A percentile compares a stretch with the other conserved stretches of the same genome.
Evolutionary conservation across 2,329 filamentous ascomycete species (phyloP).

Genomic region (Venturia asperata): DNA sequence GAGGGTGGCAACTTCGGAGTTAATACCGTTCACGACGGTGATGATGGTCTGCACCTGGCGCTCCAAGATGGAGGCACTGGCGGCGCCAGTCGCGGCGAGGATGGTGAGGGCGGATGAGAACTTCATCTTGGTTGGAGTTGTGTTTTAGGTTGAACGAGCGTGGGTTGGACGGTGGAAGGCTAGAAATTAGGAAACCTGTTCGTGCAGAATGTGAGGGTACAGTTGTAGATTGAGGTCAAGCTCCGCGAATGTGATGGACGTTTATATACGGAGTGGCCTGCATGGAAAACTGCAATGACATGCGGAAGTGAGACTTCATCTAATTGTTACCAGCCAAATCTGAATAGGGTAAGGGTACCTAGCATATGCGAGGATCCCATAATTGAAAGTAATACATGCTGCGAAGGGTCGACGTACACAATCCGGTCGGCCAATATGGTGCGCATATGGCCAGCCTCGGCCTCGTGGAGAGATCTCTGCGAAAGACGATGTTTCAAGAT

Average conservation of each 20-base stretch:
- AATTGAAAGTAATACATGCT: conserved; percentile 1
- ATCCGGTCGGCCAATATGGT: not conserved
- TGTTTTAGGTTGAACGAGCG: not conserved
- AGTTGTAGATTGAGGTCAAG: not conserved
- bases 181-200: not conserved
- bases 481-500: conserved; percentile 15
- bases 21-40: conserved; percentile 19
- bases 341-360: conserved; percentile 4
- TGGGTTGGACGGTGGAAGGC: not conserved
- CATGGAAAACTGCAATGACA: conserved; percentile 6
- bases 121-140: conserved; percentile 14
- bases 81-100: conserved; percentile 5
- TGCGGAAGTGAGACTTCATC: conserved; percentile 8
- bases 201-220: not conserved
- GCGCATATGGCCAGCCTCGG: conserved; percentile 15
- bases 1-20: conserved; percentile 22
- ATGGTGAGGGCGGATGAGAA: conserved; percentile 5
- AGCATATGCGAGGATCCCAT: not conserved
- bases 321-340: conserved; percentile 14
- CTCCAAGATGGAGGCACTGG: conserved; percentile 15
- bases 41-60: conserved; percentile 20
- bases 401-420: not conserved
- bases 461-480: not conserved
- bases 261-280: conserved; percentile 8
- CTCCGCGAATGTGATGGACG: not conserved